A percentile compares a stretch with the other conserved stretches of the same genome.
Conservation (phyloP, 2,329 filamentous ascomycete genomes). For the Graphiopsis chlorocephala region DNA sequence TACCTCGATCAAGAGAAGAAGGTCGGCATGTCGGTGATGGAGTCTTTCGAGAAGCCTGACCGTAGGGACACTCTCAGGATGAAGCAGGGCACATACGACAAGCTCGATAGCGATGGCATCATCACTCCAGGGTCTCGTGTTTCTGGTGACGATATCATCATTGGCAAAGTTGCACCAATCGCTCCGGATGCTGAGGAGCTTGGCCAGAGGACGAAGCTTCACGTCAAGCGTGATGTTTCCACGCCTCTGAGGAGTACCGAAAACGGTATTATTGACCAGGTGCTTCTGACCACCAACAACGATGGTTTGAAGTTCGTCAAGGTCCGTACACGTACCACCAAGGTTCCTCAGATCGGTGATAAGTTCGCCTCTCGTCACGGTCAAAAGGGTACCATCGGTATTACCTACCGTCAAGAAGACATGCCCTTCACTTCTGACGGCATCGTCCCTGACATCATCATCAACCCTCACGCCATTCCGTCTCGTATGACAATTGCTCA, state of each 20-base stretch:
- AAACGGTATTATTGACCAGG: slow-evolving; percentile 92
- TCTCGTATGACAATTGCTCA: slow-evolving; percentile 99
- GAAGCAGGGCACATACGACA: slow-evolving; percentile 70
- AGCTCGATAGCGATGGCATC: slow-evolving; percentile 94
- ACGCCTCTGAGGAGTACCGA: slow-evolving; percentile 93
- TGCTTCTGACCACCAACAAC: slow-evolving; percentile 89
- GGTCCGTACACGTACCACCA: slow-evolving; percentile 93
- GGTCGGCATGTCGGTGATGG: slow-evolving; percentile 87
- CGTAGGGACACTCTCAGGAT: slow-evolving; percentile 82
- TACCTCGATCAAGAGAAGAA: slow-evolving; percentile 98
- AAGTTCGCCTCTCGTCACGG: slow-evolving; percentile 99
- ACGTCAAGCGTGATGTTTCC: slow-evolving; percentile 92
- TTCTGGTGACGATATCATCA: slow-evolving; percentile 97
- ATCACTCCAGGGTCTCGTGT: slow-evolving; percentile 91
- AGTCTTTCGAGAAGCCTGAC: slow-evolving; percentile 93
- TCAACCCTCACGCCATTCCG: slow-evolving; percentile 98
- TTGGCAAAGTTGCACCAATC: slow-evolving; percentile 96
- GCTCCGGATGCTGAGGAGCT: slow-evolving; percentile 89
- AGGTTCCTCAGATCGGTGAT: slow-evolving; percentile 97
- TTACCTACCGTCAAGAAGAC: slow-evolving; percentile 95
- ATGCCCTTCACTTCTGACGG: slow-evolving; percentile 97
- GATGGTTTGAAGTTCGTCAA: slow-evolving; percentile 96
- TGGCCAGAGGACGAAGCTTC: slow-evolving; percentile 82
- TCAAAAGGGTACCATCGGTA: slow-evolving; percentile 98
- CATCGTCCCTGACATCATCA: slow-evolving; percentile 90